Evolutionary conservation across 495 filamentous ascomycete genomes (phyloP), one percentile per base, ranked within the genome.

Genomic region (Xylaria grammica): DNA sequence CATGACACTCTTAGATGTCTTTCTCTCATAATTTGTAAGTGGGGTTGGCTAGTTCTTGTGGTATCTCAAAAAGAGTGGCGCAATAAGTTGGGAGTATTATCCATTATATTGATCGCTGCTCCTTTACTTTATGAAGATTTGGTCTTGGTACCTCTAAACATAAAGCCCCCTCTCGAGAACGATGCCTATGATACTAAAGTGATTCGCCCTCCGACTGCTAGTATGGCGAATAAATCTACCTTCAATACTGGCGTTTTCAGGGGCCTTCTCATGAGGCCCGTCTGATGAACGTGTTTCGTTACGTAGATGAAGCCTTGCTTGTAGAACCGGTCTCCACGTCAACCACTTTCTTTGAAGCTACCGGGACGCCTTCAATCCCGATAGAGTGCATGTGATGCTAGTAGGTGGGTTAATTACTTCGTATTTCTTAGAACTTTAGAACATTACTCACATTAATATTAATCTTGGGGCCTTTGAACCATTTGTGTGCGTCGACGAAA

Each of bases 381-480:
- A 60, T 53, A n/a, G 66, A 61, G 2, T 70, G 67, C 67, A 74
- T 74, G 27, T 56, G 65, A 26, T 74, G 72, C 69, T 73, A 30
- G n/a, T 38, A 46, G 1, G 42, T 22, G 5, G 36, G 54, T 73
- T 57, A 73, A 68, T 60, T 6, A 27, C 30, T 27, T 7, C 3
- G 20, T 48, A 27, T 48, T 52, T n/a, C 27, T 30, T 30, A 4
- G 17, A 38, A 38, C 45, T 10, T 30, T 32, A 9, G 42, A 27
- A 2, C 3, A 17, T 34, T 17, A 66, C 72, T 59, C 62, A 74
- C 72, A 55, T 88, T 81, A 26, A 91, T 75, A 51, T 91, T 92
- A 68, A 90, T 85, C 67, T 86, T 86, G 0, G 90, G 90, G 0
- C 90, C 90, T 40, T 88, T 88, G 68, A 90, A 93, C 89, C 90